A percentile compares a stretch with the other conserved stretches of the same genome.
These are phyloP conservation scores for Triticum turgidum DNA, from an alignment of 176 grass and related monocot genomes.

Conservation along the genomic window DNA sequence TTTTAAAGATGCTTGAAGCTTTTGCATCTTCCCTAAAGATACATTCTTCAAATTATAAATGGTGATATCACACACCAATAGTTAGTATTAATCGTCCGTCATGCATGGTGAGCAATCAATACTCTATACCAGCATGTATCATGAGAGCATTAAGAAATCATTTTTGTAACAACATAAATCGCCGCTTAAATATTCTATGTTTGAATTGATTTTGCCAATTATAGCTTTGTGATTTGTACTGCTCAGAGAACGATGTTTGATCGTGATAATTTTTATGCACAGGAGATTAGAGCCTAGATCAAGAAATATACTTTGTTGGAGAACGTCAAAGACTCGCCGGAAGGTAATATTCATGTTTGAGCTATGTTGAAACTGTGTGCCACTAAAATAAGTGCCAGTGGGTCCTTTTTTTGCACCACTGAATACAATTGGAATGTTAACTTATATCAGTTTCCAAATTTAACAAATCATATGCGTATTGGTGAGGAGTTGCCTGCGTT, in stretches of 20 bases:
- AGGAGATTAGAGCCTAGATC: slow-evolving; percentile 94
- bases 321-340: slow-evolving; percentile 46
- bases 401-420: neutral
- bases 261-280: slow-evolving; percentile 28
- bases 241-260: slow-evolving; percentile 22
- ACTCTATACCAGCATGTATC: neutral
- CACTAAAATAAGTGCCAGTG: slow-evolving; percentile 1
- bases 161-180: neutral
- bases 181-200: slow-evolving; percentile 1
- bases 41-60: neutral
- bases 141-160: neutral
- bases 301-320: slow-evolving; percentile 79
- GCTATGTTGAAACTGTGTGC: neutral
- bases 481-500: neutral
- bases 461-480: neutral
- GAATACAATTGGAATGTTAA: slow-evolving; percentile 25
- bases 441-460: slow-evolving; percentile 12
- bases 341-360: slow-evolving; percentile 58
- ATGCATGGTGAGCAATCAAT: slow-evolving; percentile 1
- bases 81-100: neutral
- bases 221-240: slow-evolving; percentile 11
- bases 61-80: neutral
- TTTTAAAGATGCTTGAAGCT: neutral
- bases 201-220: slow-evolving; percentile 13
- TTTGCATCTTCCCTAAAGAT: neutral